Base-by-base conservation (phyloP, 495 filamentous ascomycete species). In the Xanthoparmelia taractica region DNA sequence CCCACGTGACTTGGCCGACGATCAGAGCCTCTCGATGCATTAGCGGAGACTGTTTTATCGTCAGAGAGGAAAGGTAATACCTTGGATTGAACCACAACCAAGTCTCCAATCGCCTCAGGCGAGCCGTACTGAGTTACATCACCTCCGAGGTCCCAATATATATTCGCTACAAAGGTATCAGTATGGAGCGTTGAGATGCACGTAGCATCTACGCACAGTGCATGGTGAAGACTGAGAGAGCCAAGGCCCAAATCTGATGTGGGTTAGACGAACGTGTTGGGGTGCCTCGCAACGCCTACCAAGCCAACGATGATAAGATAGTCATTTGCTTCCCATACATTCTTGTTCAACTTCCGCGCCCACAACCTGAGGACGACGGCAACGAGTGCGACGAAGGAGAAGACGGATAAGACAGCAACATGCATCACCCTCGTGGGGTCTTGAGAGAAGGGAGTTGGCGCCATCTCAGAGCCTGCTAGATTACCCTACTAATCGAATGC, bases 1-100 rank as follows among this genome's bases (percentile, higher is more conserved):
- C 70, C 54, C 68, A 74, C 20, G 71, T 55, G 12, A 70, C 57
- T 65, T 70, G 45, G n/a, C 63, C 63, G 25, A 66, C 34, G 17
- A 68, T 10, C n/a, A 58, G 13, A 20, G 48, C 52, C 63, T 63
- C 12, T 23, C 25, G 38, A 34, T 6, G 40, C 12, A 17, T 48
- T 59, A 64, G 61, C 15, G 23, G 18, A n/a, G 20, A 36, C 0
- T 18, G 29, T 25, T 15, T 29, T 1, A 47, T 18, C 15, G 20
- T 36, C 23, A 38, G 17, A 43, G 37, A 41, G 17, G 23, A 25
- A 13, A 15, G 31, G 7, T 2, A 52, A 20, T 62, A 66, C 65
- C 23, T 64, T 67, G n/a, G 55, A 8, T 58, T 65, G 58, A 13
- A 52, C 12, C n/a, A 56, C 33, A 31, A 65, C 62, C 2, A 65